Percentiles rank a stretch among this genome's conserved stretches.
phyloP scores from a whole-genome alignment of 805 yeast species.

The Gaillardinia entomophila region DNA sequence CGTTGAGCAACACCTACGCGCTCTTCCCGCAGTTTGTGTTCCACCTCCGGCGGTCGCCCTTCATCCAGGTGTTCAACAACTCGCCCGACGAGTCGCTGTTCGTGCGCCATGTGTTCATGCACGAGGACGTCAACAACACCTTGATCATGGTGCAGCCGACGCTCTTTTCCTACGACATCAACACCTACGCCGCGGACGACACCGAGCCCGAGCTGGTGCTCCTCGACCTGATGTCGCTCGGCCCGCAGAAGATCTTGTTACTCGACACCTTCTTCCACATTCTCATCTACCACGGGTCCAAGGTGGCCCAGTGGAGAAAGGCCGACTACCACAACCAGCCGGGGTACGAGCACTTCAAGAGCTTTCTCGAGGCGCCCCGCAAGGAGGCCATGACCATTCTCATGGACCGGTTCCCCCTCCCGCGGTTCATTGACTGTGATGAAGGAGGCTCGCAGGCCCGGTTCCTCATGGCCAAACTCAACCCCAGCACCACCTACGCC shows the following conservation, averaged over 20 bases:
- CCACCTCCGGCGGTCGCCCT: conserved; percentile 61
- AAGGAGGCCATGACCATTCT: conserved; percentile 60
- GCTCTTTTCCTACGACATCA: conserved; percentile 50
- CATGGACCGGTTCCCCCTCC: conserved; percentile 64
- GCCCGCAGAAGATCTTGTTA: conserved; percentile 50
- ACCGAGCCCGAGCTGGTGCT: conserved; percentile 58
- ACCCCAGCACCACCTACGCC: conserved; percentile 56
- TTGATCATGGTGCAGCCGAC: conserved; percentile 69
- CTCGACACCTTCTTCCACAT: conserved; percentile 69
- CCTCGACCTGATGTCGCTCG: conserved; percentile 57
- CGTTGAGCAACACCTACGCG: conserved; percentile 44
- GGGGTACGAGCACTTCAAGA: conserved; percentile 55
- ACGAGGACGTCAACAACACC: conserved; percentile 56
- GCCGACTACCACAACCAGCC: conserved; percentile 57
- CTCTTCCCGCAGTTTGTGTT: conserved; percentile 64
- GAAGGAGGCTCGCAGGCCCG: conserved; percentile 76
- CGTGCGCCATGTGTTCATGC: conserved; percentile 55
- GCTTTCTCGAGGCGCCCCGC: conserved; percentile 56
- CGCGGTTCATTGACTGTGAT: conserved; percentile 67
- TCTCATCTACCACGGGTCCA: conserved; percentile 60
- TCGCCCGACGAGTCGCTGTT: conserved; percentile 71
- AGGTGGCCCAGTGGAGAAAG: conserved; percentile 62
- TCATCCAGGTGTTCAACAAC: conserved; percentile 60
- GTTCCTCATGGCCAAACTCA: conserved; percentile 62
- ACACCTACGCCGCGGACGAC: conserved; percentile 30